These are phyloP conservation scores for Thermoascus crustaceus DNA, from an alignment of 2,329 filamentous ascomycete species.

Conservation along the genomic window DNA sequence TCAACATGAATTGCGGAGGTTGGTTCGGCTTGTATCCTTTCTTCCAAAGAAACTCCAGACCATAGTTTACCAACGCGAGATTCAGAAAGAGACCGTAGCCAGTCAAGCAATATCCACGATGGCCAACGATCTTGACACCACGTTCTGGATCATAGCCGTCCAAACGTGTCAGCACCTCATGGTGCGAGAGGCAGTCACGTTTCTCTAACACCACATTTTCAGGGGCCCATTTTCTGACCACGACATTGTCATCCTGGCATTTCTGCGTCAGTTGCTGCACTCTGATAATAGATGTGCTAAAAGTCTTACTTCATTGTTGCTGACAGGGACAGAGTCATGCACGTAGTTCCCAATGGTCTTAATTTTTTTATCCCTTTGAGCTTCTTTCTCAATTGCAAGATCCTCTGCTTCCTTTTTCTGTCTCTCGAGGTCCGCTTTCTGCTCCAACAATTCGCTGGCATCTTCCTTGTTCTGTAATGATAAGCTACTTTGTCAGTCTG, in stretches of 20 bases:
- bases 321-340: conserved; percentile 76
- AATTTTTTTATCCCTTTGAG: conserved; percentile 65
- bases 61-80: conserved; percentile 90
- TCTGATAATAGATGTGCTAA: not conserved
- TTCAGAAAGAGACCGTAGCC: conserved; percentile 87
- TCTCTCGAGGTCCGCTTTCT: conserved; percentile 71
- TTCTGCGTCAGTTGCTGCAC: conserved; percentile 1
- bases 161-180: conserved; percentile 81
- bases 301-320: conserved; percentile 61
- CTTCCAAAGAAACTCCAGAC: conserved; percentile 74
- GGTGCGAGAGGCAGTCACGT: conserved; percentile 74
- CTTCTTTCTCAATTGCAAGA: conserved; percentile 65
- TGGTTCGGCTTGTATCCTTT: conserved; percentile 77
- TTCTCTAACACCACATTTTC: conserved; percentile 67
- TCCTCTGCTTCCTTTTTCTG: conserved; percentile 75
- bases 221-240: conserved; percentile 72
- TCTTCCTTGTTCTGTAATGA: conserved; percentile 66
- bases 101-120: conserved; percentile 86
- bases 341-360: conserved; percentile 86
- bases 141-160: conserved; percentile 91
- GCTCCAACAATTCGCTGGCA: conserved; percentile 66
- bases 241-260: conserved; percentile 65
- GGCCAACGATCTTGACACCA: conserved; percentile 87
- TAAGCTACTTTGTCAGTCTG: not conserved
- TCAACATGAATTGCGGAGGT: conserved; percentile 89